These are phyloP conservation scores for Ceratocystis papillata DNA, from an alignment of 2,329 filamentous ascomycete genomes.

Conservation along the genomic window DNA sequence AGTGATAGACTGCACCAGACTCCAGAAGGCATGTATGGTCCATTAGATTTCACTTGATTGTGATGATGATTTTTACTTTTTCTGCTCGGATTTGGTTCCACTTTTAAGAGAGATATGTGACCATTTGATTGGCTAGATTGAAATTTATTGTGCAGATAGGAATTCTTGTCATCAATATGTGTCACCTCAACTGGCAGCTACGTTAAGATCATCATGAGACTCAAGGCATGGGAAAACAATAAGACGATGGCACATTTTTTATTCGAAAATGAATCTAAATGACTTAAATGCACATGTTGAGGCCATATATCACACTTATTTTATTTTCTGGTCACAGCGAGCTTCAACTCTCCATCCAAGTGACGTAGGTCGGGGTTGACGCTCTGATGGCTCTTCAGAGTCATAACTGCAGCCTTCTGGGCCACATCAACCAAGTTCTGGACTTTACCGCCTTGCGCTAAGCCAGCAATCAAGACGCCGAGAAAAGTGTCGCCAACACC, in stretches of 20 bases:
- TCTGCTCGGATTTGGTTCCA: no score
- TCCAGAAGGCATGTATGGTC: no score
- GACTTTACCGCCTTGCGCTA: conserved; percentile 49
- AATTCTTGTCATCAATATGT: no score
- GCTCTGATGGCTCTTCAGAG: conserved; percentile 61
- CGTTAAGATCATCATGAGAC: no score
- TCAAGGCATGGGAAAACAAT: neutral
- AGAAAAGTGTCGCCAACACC: conserved; percentile 90
- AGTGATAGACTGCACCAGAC: no score
- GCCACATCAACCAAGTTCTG: conserved; percentile 63
- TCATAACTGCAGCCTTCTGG: conserved; percentile 69
- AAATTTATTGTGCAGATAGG: no score
- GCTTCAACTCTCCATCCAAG: conserved; percentile 35
- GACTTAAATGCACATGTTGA: neutral
- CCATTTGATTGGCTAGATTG: no score
- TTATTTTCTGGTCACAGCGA: conserved; percentile 25
- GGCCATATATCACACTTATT: neutral
- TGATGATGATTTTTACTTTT: no score
- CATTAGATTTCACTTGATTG: no score
- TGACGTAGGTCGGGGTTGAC: conserved; percentile 51
- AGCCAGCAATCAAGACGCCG: conserved; percentile 68
- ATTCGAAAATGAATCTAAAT: neutral
- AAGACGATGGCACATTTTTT: neutral
- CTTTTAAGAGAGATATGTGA: no score
- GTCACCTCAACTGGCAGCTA: no score